phyloP scores from a whole-genome alignment of 169 alveolate genomes.

The Plasmodium gonderi region DNA sequence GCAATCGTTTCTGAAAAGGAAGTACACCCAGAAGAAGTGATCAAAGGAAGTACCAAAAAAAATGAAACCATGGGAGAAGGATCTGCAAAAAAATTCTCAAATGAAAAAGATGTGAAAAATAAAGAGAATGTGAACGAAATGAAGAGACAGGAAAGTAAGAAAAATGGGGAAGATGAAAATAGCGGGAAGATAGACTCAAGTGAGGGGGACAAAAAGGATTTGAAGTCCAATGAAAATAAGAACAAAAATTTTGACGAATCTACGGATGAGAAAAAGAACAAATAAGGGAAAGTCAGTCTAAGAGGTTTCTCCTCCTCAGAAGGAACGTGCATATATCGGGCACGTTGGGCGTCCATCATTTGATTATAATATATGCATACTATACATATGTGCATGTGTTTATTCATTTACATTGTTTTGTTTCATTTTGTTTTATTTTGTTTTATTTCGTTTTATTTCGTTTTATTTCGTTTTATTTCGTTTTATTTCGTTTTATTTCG shows the following conservation, averaged over 20 bases:
- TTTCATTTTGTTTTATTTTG: not conserved
- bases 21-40: not conserved
- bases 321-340: no score
- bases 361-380: not conserved
- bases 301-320: not conserved
- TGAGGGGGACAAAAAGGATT: not conserved
- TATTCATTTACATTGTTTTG: not conserved
- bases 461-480: not conserved
- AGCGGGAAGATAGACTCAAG: not conserved
- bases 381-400: not conserved
- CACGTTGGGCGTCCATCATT: not conserved
- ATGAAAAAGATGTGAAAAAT: not conserved
- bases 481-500: not conserved
- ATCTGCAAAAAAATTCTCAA: not conserved
- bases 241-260: not conserved
- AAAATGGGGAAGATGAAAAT: not conserved
- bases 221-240: not conserved
- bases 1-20: not conserved
- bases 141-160: no score
- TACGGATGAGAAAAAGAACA: not conserved
- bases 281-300: not conserved
- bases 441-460: not conserved
- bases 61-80: not conserved
- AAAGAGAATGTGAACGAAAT: not conserved
- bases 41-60: not conserved